These are phyloP conservation scores for Diaporthe citriasiana DNA, from an alignment of 2,329 filamentous ascomycete species.

Conservation along the genomic window DNA sequence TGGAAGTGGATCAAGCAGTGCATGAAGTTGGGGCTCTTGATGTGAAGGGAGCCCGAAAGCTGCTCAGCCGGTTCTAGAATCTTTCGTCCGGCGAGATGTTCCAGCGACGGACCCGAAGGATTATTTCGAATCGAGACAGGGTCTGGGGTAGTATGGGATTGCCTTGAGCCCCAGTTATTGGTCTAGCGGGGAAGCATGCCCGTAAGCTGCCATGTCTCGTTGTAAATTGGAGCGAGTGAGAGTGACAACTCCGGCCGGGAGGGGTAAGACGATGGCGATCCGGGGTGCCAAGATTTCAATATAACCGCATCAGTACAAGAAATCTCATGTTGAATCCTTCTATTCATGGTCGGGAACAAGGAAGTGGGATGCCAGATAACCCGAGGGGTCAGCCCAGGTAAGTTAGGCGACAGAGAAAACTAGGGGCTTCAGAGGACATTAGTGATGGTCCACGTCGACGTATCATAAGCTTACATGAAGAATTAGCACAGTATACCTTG, in stretches of 20 bases:
- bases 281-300: slow-evolving; percentile 5
- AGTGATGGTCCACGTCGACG: not conserved
- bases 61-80: not conserved
- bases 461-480: not conserved
- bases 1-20: not conserved
- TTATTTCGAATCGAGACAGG: not conserved
- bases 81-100: slow-evolving; percentile 20
- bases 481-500: not conserved
- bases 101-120: slow-evolving; percentile 16
- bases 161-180: slow-evolving; percentile 2
- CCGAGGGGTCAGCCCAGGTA: not conserved
- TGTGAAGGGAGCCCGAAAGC: not conserved
- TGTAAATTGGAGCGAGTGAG: slow-evolving; percentile 11
- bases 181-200: slow-evolving; percentile 11
- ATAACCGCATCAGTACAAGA: not conserved
- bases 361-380: not conserved
- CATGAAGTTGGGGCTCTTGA: not conserved
- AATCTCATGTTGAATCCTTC: not conserved
- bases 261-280: slow-evolving; percentile 8
- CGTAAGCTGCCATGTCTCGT: not conserved
- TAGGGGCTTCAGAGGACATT: not conserved
- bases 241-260: slow-evolving; percentile 9
- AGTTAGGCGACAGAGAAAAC: not conserved
- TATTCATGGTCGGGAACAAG: not conserved
- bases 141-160: slow-evolving; percentile 28